Percentiles rank a stretch among this genome's conserved stretches.
These are phyloP conservation scores for Emergomyces orientalis DNA, from an alignment of 2,329 filamentous ascomycete genomes.

Conservation along the genomic window DNA sequence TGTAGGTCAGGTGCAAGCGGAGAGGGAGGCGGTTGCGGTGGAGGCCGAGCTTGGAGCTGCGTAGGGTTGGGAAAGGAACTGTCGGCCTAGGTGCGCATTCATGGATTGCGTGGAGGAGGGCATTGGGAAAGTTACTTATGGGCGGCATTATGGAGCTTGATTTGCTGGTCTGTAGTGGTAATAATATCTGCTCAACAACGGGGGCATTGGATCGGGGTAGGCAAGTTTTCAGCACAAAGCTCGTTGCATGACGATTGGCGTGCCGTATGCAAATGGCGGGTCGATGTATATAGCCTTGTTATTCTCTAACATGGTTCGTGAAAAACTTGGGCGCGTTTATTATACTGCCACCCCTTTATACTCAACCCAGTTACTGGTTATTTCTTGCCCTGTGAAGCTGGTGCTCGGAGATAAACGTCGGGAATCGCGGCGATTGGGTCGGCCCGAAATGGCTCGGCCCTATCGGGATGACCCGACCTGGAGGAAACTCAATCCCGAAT, in stretches of 20 bases:
- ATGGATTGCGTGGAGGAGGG: background rate
- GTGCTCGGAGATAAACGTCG: too few relatives aligned
- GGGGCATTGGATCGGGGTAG: background rate
- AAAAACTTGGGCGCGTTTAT: background rate
- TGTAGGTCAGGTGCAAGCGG: slow-evolving; percentile 10
- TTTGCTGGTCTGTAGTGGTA: background rate
- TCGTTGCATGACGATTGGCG: background rate
- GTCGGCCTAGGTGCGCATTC: background rate
- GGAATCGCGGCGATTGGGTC: too few relatives aligned
- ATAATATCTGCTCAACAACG: background rate
- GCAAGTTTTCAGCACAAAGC: background rate
- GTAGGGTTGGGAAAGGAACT: background rate
- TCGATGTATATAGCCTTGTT: background rate
- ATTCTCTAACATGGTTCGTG: background rate
- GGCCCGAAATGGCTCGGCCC: too few relatives aligned
- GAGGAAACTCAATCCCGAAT: too few relatives aligned
- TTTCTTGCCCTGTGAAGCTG: background rate
- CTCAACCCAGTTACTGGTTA: too few relatives aligned
- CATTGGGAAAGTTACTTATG: background rate
- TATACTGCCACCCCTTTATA: too few relatives aligned
- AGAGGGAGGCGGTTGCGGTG: slow-evolving; percentile 14
- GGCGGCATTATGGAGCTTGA: background rate
- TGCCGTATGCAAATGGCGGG: background rate
- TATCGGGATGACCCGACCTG: too few relatives aligned
- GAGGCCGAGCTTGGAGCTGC: background rate